Evolutionary conservation across 306 rosid genomes (phyloP), one percentile per base, ranked within the genome.

Genomic region (Dalbergia cultrata): DNA sequence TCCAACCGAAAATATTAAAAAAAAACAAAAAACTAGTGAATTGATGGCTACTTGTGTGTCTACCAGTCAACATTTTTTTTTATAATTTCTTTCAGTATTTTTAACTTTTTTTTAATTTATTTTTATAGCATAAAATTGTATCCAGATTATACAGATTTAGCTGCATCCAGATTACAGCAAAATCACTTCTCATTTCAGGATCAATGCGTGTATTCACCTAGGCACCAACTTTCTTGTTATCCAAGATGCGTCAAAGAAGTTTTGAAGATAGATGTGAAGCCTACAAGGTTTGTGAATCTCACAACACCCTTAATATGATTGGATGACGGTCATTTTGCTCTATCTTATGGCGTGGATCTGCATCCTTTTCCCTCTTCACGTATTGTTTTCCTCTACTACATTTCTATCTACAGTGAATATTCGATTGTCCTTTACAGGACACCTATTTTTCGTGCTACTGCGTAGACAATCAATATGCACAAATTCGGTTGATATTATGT

Each of bases 371-470:
- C 12, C 50, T 52, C 18, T 54, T 54, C 62, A 49, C 31, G 31
- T 26, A 18, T 58, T 13, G 19, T 49, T 50, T 63, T 39, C 8
- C 4, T 11, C 44, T 17, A 11, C 19, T 19, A 3, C 7, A 6
- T 50, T 3, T 33, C 39, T n/a, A 10, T 17, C 9, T 43, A n/a
- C 21, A 4, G 12, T 44, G 52, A 50, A 10, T 41, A 41, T 21
- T 58, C 63, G 14, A 13, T 26, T 76, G 18, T 74, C 16, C 66
- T 57, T 41, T 76, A 62, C 33, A 77, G 17, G 65, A 37, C 35
- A 5, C 34, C n/a, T 47, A 8, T 59, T 44, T 5, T 19, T 8
- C 18, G 17, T 57, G 70, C 82, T 59, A 47, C 33, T 53, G 18
- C 43, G 4, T 77, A 59, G 67, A 78, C 45, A 8, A 3, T 76